phyloP scores from a whole-genome alignment of 208 protist species.

The Crithidia fasciculata region DNA sequence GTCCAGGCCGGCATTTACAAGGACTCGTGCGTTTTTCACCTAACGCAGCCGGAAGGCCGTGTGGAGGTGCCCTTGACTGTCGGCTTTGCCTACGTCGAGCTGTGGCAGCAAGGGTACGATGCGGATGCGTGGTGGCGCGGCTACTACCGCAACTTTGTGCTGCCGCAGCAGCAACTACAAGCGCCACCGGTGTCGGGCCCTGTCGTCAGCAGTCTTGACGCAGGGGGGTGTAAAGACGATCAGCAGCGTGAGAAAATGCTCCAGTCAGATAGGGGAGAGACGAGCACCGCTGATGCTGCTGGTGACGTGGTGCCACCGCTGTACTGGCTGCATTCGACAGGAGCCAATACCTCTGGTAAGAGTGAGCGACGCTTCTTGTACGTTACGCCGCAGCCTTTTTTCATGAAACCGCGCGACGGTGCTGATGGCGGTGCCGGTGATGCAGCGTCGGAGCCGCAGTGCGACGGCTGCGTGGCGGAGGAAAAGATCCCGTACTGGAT shows the following conservation, averaged over 20 bases:
- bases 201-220: no score
- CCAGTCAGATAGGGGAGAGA: not conserved
- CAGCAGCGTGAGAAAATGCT: no score
- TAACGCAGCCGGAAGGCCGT: slow-evolving; percentile 12
- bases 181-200: no score
- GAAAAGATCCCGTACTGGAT: slow-evolving; percentile 22
- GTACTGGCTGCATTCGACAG: not conserved
- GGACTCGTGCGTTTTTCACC: not conserved
- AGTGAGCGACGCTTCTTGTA: not conserved
- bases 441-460: not conserved
- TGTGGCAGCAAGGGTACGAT: slow-evolving; percentile 16
- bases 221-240: no score
- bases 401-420: not conserved
- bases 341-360: not conserved
- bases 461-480: not conserved
- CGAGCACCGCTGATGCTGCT: not conserved
- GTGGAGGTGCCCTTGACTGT: slow-evolving; percentile 12
- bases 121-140: slow-evolving; percentile 24
- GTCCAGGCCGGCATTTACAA: no score
- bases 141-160: slow-evolving; percentile 22
- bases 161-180: not conserved
- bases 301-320: slow-evolving; percentile 1
- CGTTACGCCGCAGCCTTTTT: not conserved
- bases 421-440: not conserved
- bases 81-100: slow-evolving; percentile 19